These are phyloP conservation scores for Sporormia fimetaria DNA, from an alignment of 495 filamentous ascomycete species.

Conservation along the genomic window DNA sequence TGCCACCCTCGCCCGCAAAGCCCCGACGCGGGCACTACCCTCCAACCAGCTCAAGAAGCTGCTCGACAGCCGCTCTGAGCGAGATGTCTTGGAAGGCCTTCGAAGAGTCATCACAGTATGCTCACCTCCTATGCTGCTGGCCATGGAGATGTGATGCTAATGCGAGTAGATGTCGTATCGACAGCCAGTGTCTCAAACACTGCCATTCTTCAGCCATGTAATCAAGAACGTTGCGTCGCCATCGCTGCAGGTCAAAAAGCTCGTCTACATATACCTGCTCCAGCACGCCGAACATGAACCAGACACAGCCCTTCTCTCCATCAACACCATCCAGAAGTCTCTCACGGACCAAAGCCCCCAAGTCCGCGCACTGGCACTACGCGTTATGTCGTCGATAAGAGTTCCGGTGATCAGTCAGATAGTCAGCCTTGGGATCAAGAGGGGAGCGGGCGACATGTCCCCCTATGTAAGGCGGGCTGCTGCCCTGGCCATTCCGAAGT, in stretches of 20 bases:
- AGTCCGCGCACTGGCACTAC: slow-evolving; percentile 78
- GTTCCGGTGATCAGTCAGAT: slow-evolving; percentile 99
- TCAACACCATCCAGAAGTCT: slow-evolving; percentile 97
- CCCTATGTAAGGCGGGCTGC: slow-evolving; percentile 86
- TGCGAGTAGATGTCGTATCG: slow-evolving; percentile 80
- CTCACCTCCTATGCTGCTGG: slow-evolving; percentile 2
- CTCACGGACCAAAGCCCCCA: slow-evolving; percentile 84
- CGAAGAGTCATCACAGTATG: slow-evolving; percentile 80
- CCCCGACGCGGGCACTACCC: slow-evolving; percentile 38
- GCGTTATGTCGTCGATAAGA: slow-evolving; percentile 88
- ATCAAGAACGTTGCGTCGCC: slow-evolving; percentile 93
- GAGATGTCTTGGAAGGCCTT: slow-evolving; percentile 84
- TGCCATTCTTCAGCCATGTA: slow-evolving; percentile 83
- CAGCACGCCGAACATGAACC: slow-evolving; percentile 92
- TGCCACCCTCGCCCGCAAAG: slow-evolving; percentile 41
- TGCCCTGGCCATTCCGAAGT: slow-evolving; percentile 92
- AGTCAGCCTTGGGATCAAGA: slow-evolving; percentile 89
- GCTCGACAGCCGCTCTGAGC: slow-evolving; percentile 84
- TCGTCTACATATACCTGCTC: slow-evolving; percentile 95
- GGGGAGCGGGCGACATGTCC: slow-evolving; percentile 86
- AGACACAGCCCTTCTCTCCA: slow-evolving; percentile 86
- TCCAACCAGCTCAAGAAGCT: slow-evolving; percentile 76
- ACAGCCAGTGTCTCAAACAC: slow-evolving; percentile 53
- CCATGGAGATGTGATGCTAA: slow-evolving; percentile 1
- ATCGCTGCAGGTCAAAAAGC: slow-evolving; percentile 86